Evolutionary conservation across 2,329 filamentous ascomycete genomes (phyloP).

Genomic region (Hypoxylon sp.): DNA sequence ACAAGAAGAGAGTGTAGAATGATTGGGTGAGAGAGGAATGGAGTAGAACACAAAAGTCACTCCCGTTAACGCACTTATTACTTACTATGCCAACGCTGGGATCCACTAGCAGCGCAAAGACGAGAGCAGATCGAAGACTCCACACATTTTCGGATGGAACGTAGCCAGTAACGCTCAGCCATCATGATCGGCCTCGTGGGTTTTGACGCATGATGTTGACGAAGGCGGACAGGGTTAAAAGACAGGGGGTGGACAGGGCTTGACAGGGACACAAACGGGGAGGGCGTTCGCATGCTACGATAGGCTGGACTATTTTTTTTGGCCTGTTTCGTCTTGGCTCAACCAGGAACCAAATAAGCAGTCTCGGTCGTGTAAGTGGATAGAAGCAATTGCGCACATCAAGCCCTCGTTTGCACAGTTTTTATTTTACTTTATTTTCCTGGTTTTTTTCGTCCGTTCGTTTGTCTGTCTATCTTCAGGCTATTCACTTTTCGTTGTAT

Average conservation of each 20-base stretch:
- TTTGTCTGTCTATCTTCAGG: conserved; percentile 4
- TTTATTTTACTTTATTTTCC: neutral
- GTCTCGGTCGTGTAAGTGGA: conserved; percentile 25
- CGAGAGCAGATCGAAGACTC: conserved; percentile 39
- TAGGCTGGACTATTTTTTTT: conserved; percentile 43
- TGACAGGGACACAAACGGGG: conserved; percentile 29
- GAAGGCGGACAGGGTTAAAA: conserved; percentile 43
- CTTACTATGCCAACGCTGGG: conserved; percentile 29
- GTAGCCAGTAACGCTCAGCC: conserved; percentile 49
- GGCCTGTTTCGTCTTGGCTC: conserved; percentile 49
- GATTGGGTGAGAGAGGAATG: conserved; percentile 49
- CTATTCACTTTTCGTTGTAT: conserved; percentile 5
- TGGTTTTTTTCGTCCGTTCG: conserved; percentile 10
- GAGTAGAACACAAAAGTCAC: conserved; percentile 45
- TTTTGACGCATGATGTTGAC: conserved; percentile 53
- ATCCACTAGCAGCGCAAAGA: conserved; percentile 35
- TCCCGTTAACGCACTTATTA: conserved; percentile 37
- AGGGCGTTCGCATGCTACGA: conserved; percentile 35
- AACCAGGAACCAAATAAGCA: conserved; percentile 38
- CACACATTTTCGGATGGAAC: conserved; percentile 41
- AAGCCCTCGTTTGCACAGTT: conserved; percentile 13
- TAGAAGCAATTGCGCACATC: conserved; percentile 11
- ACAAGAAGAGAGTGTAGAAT: conserved; percentile 43
- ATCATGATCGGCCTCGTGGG: conserved; percentile 46
- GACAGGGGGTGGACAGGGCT: conserved; percentile 4